phyloP scores from a whole-genome alignment of 148 eudicot genomes.

The Nyssa sinensis region DNA sequence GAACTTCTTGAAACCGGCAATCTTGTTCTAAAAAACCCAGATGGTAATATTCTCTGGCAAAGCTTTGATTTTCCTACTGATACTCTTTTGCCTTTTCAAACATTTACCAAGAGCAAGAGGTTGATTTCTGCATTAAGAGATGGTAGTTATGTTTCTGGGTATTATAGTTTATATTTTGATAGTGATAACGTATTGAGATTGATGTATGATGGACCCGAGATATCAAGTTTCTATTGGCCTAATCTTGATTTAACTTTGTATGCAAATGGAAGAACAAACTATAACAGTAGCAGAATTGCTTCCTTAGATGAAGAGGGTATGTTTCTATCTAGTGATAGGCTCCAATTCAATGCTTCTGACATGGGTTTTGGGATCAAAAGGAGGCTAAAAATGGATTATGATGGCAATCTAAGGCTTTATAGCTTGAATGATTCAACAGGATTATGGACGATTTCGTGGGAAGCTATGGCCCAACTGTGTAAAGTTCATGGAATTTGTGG shows the following conservation, averaged over 20 bases:
- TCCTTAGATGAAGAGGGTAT: constrained; percentile 33
- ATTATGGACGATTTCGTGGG: constrained; percentile 46
- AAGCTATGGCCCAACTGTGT: constrained; percentile 45
- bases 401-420: constrained; percentile 62
- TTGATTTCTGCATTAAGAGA: constrained; percentile 26
- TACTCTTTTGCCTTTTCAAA: constrained; percentile 45
- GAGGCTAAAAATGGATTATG: constrained; percentile 49
- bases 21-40: constrained; percentile 33
- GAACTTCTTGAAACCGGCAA: constrained; percentile 46
- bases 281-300: constrained; percentile 39
- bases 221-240: constrained; percentile 47
- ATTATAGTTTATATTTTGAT: constrained; percentile 26
- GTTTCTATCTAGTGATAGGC: constrained; percentile 39
- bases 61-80: constrained; percentile 69
- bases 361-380: constrained; percentile 39
- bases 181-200: constrained; percentile 33
- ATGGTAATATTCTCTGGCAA: constrained; percentile 46
- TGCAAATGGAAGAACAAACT: constrained; percentile 32
- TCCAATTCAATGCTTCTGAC: constrained; percentile 43
- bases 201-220: constrained; percentile 38
- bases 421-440: constrained; percentile 46
- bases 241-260: constrained; percentile 6
- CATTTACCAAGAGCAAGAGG: constrained; percentile 34
- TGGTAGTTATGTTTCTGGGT: constrained; percentile 31
- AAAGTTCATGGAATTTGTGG: constrained; percentile 59